A percentile compares a stretch with the other conserved stretches of the same genome.
Evolutionary conservation across 2,329 filamentous ascomycete species (phyloP).

Genomic region (Verticillium longisporum): DNA sequence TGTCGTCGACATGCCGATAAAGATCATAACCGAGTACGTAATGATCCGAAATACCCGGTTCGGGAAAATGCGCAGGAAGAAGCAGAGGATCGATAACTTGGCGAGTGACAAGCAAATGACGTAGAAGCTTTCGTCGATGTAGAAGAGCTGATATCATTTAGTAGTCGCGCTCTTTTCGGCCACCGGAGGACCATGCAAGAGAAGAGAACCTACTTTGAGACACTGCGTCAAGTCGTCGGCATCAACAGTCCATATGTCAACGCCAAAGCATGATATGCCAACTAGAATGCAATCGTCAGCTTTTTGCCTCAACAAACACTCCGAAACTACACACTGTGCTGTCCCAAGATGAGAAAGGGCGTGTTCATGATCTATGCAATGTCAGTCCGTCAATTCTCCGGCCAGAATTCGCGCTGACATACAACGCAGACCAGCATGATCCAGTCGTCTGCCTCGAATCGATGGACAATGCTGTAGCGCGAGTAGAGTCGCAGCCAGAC

Average conservation of each 20-base stretch:
- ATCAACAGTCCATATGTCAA: conserved; percentile 29
- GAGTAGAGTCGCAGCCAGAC: conserved; percentile 29
- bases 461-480: conserved; percentile 21
- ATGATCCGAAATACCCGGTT: conserved; percentile 18
- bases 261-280: conserved; percentile 22
- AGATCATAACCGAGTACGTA: conserved; percentile 16
- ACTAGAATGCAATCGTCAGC: conserved; percentile 12
- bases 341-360: conserved; percentile 22
- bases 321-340: conserved; percentile 17
- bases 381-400: not conserved
- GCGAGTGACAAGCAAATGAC: conserved; percentile 19
- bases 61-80: conserved; percentile 25
- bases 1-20: conserved; percentile 17
- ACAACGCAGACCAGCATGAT: conserved; percentile 28
- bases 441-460: conserved; percentile 30
- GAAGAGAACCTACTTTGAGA: conserved; percentile 18
- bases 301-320: not conserved
- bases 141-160: conserved; percentile 16
- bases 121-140: conserved; percentile 24
- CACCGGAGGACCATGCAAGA: too few relatives aligned
- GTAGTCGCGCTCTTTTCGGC: not conserved
- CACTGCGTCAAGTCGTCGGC: conserved; percentile 17
- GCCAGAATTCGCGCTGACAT: conserved; percentile 5
- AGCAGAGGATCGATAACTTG: conserved; percentile 23
- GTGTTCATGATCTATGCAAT: conserved; percentile 18